These are phyloP conservation scores for Circinella minor DNA, from an alignment of 371 early-diverging fungal genomes.

Conservation along the genomic window DNA sequence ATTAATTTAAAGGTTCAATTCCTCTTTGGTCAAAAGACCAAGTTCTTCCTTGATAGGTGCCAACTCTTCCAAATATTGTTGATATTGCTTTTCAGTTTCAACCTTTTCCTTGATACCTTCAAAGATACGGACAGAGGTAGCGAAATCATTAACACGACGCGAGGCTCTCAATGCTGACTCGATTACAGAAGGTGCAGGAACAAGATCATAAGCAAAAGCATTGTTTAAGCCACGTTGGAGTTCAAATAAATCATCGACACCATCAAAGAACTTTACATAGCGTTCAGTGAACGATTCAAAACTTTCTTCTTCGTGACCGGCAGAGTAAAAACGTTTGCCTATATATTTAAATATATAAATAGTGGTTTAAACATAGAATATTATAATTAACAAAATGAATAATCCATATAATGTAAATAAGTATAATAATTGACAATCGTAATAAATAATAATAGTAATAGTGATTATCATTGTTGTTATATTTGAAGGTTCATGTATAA, in stretches of 20 bases:
- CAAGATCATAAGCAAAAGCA: constrained; percentile 94
- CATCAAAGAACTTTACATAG: constrained; percentile 88
- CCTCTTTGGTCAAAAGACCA: constrained; percentile 87
- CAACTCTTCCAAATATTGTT: constrained; percentile 86
- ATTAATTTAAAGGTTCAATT: constrained; percentile 67
- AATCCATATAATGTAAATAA: background rate
- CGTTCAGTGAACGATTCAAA: constrained; percentile 83
- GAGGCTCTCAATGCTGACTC: constrained; percentile 89
- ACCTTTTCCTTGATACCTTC: constrained; percentile 93
- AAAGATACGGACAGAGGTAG: constrained; percentile 92
- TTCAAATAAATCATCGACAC: constrained; percentile 94
- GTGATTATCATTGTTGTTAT: background rate
- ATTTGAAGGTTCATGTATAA: background rate
- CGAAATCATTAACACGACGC: constrained; percentile 90
- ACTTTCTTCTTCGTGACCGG: constrained; percentile 76
- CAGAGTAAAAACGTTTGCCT: constrained; percentile 65
- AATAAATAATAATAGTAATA: too few species aligned
- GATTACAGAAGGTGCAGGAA: constrained; percentile 87
- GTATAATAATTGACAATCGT: background rate
- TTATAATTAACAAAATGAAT: background rate
- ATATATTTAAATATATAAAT: constrained; percentile 7
- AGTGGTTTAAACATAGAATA: too few species aligned
- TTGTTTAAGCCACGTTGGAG: constrained; percentile 97
- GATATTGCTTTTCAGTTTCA: constrained; percentile 82
- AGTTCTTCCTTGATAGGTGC: constrained; percentile 86